These are phyloP conservation scores for Apiotrichum montevideense DNA, from an alignment of 1,284 basidiomycete species.

Conservation along the genomic window DNA sequence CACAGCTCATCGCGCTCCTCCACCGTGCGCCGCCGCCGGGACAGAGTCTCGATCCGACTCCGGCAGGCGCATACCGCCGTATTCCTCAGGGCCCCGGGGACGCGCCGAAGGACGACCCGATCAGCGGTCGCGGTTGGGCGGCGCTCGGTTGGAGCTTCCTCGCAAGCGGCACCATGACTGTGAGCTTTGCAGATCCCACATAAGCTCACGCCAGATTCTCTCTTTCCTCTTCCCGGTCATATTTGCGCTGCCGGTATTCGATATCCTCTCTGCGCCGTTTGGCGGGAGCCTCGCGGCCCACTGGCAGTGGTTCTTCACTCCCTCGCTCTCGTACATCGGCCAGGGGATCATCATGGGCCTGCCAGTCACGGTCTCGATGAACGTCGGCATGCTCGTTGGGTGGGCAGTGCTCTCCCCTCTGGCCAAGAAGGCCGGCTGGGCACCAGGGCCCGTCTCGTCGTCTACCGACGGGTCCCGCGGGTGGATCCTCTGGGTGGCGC, in stretches of 20 bases:
- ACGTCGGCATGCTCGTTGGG: conserved; percentile 86
- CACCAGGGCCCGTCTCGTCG: conserved; percentile 77
- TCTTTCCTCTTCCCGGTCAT: conserved; percentile 81
- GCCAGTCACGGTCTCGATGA: conserved; percentile 90
- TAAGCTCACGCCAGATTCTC: conserved; percentile 42
- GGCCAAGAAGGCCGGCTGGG: conserved; percentile 76
- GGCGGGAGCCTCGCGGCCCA: conserved; percentile 60
- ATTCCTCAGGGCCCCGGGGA: conserved; percentile 12
- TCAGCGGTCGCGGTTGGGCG: conserved; percentile 62
- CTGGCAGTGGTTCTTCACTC: conserved; percentile 95
- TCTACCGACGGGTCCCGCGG: conserved; percentile 78
- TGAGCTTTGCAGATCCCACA: conserved; percentile 47
- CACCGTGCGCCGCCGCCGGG: conserved; percentile 51
- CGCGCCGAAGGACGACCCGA: conserved; percentile 38
- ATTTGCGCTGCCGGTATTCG: conserved; percentile 88
- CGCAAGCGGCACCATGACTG: conserved; percentile 65
- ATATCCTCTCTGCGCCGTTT: conserved; percentile 54
- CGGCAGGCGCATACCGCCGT: conserved; percentile 24
- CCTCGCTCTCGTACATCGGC: conserved; percentile 82
- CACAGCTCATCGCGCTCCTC: conserved; percentile 88
- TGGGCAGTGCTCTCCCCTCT: conserved; percentile 88
- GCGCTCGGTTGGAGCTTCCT: conserved; percentile 68
- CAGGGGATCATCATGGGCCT: conserved; percentile 99
- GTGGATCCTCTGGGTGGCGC: conserved; percentile 92
- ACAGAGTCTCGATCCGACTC: conserved; percentile 12